Evolutionary conservation across 352 stramenopile genomes (phyloP).

Genomic region (Phytophthora crassamura): DNA sequence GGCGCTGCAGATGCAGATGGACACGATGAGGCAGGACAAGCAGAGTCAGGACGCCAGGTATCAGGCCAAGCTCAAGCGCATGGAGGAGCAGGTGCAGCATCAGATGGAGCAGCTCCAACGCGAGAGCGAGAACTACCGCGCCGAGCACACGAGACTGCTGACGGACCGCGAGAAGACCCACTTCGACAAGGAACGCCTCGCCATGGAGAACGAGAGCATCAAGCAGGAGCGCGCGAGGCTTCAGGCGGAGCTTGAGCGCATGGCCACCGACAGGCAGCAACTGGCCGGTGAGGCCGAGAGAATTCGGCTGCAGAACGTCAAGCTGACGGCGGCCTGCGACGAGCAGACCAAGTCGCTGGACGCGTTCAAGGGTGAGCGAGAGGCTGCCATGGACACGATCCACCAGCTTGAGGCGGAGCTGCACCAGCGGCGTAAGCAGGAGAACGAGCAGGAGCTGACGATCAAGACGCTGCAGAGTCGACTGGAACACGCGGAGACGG

Average conservation of each 20-base stretch:
- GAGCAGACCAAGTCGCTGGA: slow-evolving; percentile 64
- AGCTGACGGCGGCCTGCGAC: slow-evolving; percentile 57
- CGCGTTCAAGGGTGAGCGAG: slow-evolving; percentile 51
- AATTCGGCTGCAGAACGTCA: slow-evolving; percentile 62
- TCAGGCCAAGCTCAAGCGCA: slow-evolving; percentile 57
- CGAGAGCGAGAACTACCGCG: slow-evolving; percentile 65
- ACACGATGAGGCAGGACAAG: slow-evolving; percentile 55
- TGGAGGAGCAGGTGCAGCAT: slow-evolving; percentile 68
- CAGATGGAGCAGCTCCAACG: slow-evolving; percentile 58
- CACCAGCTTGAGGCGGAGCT: slow-evolving; percentile 57
- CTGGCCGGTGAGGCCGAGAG: slow-evolving; percentile 48
- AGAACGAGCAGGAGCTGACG: slow-evolving; percentile 48
- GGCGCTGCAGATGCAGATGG: slow-evolving; percentile 40
- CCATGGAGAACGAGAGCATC: slow-evolving; percentile 50
- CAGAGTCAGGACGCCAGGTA: slow-evolving; percentile 48
- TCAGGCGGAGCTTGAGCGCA: slow-evolving; percentile 57
- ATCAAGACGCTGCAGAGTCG: slow-evolving; percentile 54
- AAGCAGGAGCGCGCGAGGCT: slow-evolving; percentile 58
- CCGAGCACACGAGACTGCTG: slow-evolving; percentile 53
- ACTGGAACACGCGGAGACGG: slow-evolving; percentile 48
- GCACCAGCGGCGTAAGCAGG: slow-evolving; percentile 46
- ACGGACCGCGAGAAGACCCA: slow-evolving; percentile 62
- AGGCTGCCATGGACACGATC: slow-evolving; percentile 48
- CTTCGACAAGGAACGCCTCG: slow-evolving; percentile 66
- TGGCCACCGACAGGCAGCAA: slow-evolving; percentile 56